Conservation (phyloP, 768 basidiomycete genomes). For the Mycena galopus region DNA sequence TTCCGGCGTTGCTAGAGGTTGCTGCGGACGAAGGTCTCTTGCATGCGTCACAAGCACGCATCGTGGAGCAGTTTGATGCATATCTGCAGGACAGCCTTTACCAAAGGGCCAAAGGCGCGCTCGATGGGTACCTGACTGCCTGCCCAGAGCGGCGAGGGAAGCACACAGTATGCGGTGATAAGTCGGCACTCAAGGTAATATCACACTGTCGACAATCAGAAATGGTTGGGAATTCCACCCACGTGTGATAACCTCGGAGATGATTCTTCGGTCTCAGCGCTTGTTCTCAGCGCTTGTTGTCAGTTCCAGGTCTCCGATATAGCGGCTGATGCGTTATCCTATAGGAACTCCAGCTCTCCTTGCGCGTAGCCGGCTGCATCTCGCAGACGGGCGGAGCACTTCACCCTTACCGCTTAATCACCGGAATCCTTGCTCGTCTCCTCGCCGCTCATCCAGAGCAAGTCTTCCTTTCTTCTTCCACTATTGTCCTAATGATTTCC, state of each 20-base stretch:
- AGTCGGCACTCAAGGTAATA: conserved; percentile 46
- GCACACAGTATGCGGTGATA: conserved; percentile 50
- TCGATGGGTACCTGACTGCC: conserved; percentile 61
- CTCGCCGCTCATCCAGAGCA: conserved; percentile 59
- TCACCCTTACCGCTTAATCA: conserved; percentile 80
- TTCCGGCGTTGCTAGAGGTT: conserved; percentile 59
- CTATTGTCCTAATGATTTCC: not conserved
- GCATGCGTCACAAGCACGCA: conserved; percentile 67
- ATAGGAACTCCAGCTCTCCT: conserved; percentile 65
- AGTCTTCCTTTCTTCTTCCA: conserved; percentile 6
- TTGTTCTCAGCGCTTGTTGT: not conserved
- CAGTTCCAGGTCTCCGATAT: not conserved
- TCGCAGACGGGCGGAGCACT: conserved; percentile 69
- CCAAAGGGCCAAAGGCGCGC: conserved; percentile 54
- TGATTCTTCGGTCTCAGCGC: not conserved
- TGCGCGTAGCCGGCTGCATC: conserved; percentile 63
- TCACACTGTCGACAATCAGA: not conserved
- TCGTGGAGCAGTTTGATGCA: conserved; percentile 71
- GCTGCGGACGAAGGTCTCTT: conserved; percentile 68
- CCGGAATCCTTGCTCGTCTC: conserved; percentile 67
- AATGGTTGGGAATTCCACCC: not conserved
- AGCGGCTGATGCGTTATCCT: not conserved
- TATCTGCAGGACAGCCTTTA: conserved; percentile 60
- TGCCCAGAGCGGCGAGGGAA: conserved; percentile 61
- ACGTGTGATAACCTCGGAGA: not conserved